Percentiles rank a stretch among this genome's conserved stretches.
Evolutionary conservation across 257 asterid species (phyloP).

Genomic region (Solanum chaucha): DNA sequence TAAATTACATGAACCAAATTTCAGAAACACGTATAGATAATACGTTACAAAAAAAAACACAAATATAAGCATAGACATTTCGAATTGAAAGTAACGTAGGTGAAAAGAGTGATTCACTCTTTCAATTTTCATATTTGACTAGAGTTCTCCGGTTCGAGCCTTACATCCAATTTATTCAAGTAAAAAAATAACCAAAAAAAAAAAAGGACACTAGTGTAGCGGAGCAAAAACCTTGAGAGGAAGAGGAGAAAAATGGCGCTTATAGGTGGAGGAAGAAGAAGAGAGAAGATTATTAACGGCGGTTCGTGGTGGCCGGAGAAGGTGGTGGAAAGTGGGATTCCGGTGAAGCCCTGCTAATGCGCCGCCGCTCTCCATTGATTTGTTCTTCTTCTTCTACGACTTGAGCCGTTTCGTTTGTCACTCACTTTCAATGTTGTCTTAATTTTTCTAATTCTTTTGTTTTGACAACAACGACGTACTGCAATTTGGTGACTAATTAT

Average conservation of each 20-base stretch:
- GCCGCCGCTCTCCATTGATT: conserved; percentile 13
- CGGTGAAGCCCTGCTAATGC: conserved; percentile 11
- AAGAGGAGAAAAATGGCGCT: neutral
- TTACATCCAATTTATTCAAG: neutral
- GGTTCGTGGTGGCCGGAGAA: neutral
- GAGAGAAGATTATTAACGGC: neutral
- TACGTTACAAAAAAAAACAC: neutral
- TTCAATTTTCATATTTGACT: neutral
- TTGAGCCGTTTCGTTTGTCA: neutral
- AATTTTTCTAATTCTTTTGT: neutral
- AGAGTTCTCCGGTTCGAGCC: neutral
- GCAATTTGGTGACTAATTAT: neutral
- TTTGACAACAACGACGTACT: neutral
- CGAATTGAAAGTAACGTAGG: neutral
- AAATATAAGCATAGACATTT: neutral
- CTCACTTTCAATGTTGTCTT: neutral
- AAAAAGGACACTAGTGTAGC: neutral
- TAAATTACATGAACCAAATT: neutral
- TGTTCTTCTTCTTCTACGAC: neutral
- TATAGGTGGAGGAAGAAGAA: neutral
- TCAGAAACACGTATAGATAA: neutral
- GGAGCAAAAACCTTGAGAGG: conserved; percentile 13
- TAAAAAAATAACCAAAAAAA: neutral
- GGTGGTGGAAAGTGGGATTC: neutral
- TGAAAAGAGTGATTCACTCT: neutral